Percentiles rank a stretch among this genome's conserved stretches.
These are phyloP conservation scores for Xylariaceae sp. DNA, from an alignment of 2,329 filamentous ascomycete genomes.

Conservation along the genomic window DNA sequence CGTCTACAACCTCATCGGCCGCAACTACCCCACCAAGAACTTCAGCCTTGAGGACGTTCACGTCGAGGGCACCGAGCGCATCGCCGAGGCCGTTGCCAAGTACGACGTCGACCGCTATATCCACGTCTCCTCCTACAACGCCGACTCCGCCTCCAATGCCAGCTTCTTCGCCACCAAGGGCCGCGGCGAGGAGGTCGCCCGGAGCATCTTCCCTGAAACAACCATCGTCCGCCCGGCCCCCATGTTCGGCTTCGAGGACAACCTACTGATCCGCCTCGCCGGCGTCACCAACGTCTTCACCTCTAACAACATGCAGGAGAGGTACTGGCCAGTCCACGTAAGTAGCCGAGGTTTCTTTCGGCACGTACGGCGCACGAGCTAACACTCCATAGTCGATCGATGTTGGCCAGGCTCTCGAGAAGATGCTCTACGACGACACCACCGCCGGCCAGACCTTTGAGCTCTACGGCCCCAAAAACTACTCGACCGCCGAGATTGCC, in stretches of 20 bases:
- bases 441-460: constrained; percentile 91
- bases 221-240: constrained; percentile 94
- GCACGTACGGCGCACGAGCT: constrained; percentile 4
- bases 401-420: constrained; percentile 82
- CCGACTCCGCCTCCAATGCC: constrained; percentile 72
- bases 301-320: constrained; percentile 89
- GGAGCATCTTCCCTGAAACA: constrained; percentile 91
- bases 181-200: constrained; percentile 76
- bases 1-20: constrained; percentile 93
- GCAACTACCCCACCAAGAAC: constrained; percentile 97
- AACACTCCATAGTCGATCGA: constrained; percentile 67
- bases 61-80: constrained; percentile 86
- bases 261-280: constrained; percentile 82
- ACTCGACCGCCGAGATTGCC: constrained; percentile 83
- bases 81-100: constrained; percentile 91
- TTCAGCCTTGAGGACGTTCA: constrained; percentile 91
- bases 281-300: constrained; percentile 79
- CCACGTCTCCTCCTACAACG: constrained; percentile 94
- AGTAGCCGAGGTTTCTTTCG: constrained; percentile 21
- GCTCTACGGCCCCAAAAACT: constrained; percentile 90
- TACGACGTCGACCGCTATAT: constrained; percentile 97
- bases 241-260: constrained; percentile 93
- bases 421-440: constrained; percentile 85
- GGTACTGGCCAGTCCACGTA: constrained; percentile 88
- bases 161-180: constrained; percentile 94